phyloP scores from a whole-genome alignment of 208 protist species.

The Trypanosoma boissoni region DNA sequence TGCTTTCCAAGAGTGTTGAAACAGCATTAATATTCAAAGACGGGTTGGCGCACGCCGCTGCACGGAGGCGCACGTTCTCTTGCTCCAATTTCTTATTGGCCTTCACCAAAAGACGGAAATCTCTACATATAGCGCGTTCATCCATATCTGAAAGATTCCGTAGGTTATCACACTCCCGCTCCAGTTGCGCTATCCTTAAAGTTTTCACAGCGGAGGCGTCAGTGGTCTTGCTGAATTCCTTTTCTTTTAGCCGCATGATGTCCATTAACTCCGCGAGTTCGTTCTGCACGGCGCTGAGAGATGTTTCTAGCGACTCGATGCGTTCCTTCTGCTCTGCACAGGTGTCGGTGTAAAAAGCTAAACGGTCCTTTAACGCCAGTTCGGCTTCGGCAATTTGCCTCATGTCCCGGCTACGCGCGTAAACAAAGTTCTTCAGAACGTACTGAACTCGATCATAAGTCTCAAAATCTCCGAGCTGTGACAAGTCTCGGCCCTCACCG shows the following conservation, averaged over 20 bases:
- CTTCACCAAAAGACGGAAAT: constrained; percentile 62
- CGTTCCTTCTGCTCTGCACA: constrained; percentile 24
- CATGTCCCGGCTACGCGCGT: constrained; percentile 29
- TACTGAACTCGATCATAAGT: constrained; percentile 73
- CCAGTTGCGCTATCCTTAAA: constrained; percentile 50
- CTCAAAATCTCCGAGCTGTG: constrained; percentile 60
- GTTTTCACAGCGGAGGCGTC: constrained; percentile 33
- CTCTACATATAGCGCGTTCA: constrained; percentile 27
- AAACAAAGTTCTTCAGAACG: constrained; percentile 70
- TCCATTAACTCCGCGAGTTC: constrained; percentile 53
- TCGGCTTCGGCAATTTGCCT: constrained; percentile 6
- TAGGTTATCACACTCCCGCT: constrained; percentile 34
- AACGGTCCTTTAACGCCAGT: constrained; percentile 16
- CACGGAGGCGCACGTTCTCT: constrained; percentile 50
- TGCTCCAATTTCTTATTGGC: constrained; percentile 73
- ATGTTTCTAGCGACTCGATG: constrained; percentile 24
- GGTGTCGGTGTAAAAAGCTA: constrained; percentile 12
- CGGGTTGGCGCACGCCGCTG: constrained; percentile 28
- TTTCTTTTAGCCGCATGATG: constrained; percentile 53
- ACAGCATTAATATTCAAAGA: neutral
- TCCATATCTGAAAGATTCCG: constrained; percentile 6
- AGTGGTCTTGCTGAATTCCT: constrained; percentile 39
- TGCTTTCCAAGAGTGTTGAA: too few relatives aligned
- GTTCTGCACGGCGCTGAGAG: constrained; percentile 30
- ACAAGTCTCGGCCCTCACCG: constrained; percentile 3